Base-by-base conservation (phyloP, 768 basidiomycete species). In the Leccinum pellstonianum region DNA sequence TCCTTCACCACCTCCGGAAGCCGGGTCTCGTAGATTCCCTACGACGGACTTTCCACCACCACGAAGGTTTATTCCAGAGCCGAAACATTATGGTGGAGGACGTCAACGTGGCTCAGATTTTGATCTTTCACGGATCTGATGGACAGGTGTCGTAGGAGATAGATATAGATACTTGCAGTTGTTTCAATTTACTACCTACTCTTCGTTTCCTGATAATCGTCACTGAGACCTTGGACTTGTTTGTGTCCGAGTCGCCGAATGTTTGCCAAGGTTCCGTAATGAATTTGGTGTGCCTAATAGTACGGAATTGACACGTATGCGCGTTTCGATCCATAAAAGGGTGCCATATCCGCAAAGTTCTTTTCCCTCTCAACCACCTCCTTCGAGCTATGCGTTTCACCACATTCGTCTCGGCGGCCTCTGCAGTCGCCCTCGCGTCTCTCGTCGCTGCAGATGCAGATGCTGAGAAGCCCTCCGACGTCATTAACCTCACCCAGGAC, bases 11-110 rank as follows among this genome's bases (percentile, higher is more conserved):
- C 85, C 85, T 25, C 83, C 90, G 3, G 83, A 79, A 56, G 82
- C 81, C 46, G 90, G 90, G 9, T 71, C 79, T 23, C 87, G 91
- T 67, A 86, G 79, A 15, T 94, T 92, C 69, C 90, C 90, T 7
- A 82, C 86, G n/a, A 75, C 78, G 14, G 90, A 86, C 54, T 92
- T 93, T 69, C 92, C 92, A 1, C 85, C 86, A 14, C 92, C 92
- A 4, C 83, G 90, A 43, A 77, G 78, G 27, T 93, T 92, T 71
- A 70, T 70, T 37, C 67, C 72, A 5, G 76, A 70, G 33, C 65
- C 70, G 29, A 87, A 80, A 68, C 76, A 77, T 46, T 95, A 95
- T 69, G 75, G 73, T 12, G 86, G 85, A 68, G 88, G 89, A 31
- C 84, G 86, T 55, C 75, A 78, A 65, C 79, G 79, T 58, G 92